Conservation (phyloP, 1,284 basidiomycete genomes). For the Kalmanozyma brasiliensis region DNA sequence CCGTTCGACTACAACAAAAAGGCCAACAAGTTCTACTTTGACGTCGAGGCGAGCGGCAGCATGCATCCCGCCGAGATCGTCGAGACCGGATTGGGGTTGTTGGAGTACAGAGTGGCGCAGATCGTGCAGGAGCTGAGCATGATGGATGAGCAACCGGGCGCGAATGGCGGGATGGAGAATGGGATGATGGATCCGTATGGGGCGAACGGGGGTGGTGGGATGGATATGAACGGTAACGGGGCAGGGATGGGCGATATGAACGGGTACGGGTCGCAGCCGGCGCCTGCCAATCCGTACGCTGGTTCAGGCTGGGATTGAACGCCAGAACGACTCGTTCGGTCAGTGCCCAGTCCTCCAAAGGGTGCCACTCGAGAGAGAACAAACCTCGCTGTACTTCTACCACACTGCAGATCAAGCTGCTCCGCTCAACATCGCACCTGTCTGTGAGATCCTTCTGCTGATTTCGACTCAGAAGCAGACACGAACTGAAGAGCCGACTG, state of each 20-base stretch:
- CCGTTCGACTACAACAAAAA: slow-evolving; percentile 62
- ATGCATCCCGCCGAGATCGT: slow-evolving; percentile 66
- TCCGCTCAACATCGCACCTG: too few species aligned
- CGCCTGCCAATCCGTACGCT: slow-evolving; percentile 23
- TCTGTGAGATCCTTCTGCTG: too few species aligned
- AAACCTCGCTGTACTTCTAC: too few species aligned
- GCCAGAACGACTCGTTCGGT: too few species aligned
- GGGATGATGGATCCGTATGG: slow-evolving; percentile 27
- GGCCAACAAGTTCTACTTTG: slow-evolving; percentile 64
- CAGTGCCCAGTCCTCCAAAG: too few species aligned
- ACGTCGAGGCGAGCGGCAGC: slow-evolving; percentile 63
- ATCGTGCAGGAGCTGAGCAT: slow-evolving; percentile 66
- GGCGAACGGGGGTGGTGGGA: slow-evolving; percentile 9
- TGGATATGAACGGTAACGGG: slow-evolving; percentile 17
- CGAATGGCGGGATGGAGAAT: slow-evolving; percentile 10
- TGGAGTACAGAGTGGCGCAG: slow-evolving; percentile 63
- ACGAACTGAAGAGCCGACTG: too few species aligned
- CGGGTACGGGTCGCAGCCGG: slow-evolving; percentile 18
- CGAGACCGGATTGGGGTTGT: slow-evolving; percentile 59
- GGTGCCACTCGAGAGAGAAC: too few species aligned
- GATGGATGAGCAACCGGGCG: slow-evolving; percentile 51
- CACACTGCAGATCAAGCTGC: too few species aligned
- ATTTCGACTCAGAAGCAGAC: too few species aligned
- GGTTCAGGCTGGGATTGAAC: slow-evolving; percentile 30
- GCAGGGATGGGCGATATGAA: slow-evolving; percentile 27